Conservation (phyloP, 306 rosid genomes). For the Cicer judaicum region DNA sequence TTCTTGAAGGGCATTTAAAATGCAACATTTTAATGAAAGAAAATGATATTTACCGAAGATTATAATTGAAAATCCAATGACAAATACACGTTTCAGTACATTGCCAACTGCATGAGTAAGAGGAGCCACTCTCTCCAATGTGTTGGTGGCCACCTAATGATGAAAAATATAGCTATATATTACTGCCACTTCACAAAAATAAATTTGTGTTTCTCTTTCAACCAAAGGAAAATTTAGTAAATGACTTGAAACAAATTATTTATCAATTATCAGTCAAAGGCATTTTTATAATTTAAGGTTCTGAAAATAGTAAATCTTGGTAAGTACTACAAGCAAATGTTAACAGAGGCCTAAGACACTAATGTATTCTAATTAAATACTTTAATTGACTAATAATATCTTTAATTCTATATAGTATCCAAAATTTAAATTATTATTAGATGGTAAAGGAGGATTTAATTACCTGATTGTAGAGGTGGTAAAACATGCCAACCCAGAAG, state of each 20-base stretch:
- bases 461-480: conserved; percentile 99
- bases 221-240: not conserved
- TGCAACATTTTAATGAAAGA: conserved; percentile 2
- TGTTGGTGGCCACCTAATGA: conserved; percentile 86
- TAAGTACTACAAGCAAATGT: not conserved
- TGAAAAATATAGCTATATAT: conserved; percentile 22
- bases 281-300: no score
- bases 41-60: conserved; percentile 63
- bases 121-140: conserved; percentile 97
- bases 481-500: conserved; percentile 95
- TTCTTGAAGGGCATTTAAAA: not conserved
- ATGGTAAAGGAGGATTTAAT: conserved; percentile 44
- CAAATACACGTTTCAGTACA: conserved; percentile 95
- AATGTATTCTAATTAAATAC: no score
- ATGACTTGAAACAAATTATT: not conserved
- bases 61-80: conserved; percentile 87
- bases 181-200: conserved; percentile 8
- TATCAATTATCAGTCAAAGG: no score
- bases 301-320: no score
- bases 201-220: not conserved
- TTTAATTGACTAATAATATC: no score
- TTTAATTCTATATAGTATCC: not conserved
- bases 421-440: conserved; percentile 17
- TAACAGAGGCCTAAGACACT: not conserved
- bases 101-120: conserved; percentile 98